Evolutionary conservation across 2,329 filamentous ascomycete genomes (phyloP), one percentile per base, ranked within the genome.

Genomic region (Diaporthe eres): DNA sequence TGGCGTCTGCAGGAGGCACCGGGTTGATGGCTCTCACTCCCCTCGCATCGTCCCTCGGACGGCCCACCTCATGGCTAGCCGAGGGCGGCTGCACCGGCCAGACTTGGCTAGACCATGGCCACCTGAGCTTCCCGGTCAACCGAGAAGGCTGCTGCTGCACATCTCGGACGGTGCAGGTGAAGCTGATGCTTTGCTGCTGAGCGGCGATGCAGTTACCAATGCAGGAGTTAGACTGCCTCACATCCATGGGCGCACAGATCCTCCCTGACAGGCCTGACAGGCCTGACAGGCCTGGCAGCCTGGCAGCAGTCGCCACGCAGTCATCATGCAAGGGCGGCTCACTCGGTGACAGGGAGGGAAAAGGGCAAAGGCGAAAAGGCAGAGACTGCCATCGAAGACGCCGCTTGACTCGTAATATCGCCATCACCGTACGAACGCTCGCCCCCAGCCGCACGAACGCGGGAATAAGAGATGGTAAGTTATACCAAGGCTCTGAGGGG

Each of bases 1-100:
- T 70, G 65, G 65, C 65, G 65, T 42, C 65, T 70, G 65, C 65
- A 70, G 15, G 65, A 70, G 49, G 25, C 49, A 28, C 65, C 65
- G 65, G 65, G 65, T 70, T 51, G n/a, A 70, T 28, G n/a, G 65
- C 49, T 55, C 31, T 55, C 65, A n/a, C 6, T 34, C 28, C 13
- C 12, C 55, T n/a, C 61, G 61, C 42, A 22, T 67, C 28, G 31
- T 49, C 22, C 61, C 44, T 49, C 61, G 42, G 31, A 31, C 25
- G 13, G 31, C 13, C 47, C 34, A 53, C n/a, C 15, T 37, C 31
- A 25, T 51, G 44, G 47, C 63, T 10, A 51, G 42, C 63, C 47
- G 63, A 68, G 65, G 47, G 31, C 49, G 65, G 34, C 49, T 39
- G 49, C 28, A 28, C 34, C 49, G 65, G 65, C 49, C 65, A 70